Conservation (phyloP, 768 basidiomycete species). For the Lactarius sanguifluus region DNA sequence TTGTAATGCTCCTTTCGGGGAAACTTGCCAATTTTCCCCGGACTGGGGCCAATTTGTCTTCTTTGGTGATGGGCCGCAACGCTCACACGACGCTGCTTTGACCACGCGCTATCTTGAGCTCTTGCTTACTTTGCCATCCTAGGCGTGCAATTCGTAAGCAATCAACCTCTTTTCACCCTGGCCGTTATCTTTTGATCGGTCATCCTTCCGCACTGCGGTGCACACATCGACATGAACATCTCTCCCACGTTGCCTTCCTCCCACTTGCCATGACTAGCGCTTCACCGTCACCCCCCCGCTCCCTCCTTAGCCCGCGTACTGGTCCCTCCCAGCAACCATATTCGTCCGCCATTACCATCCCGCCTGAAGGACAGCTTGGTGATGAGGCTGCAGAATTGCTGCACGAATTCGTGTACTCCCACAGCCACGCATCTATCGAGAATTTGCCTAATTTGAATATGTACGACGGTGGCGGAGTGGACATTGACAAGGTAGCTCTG, state of each 20-base stretch:
- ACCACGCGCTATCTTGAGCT: no score
- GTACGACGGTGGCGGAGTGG: slow-evolving; percentile 27
- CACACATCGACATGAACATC: not conserved
- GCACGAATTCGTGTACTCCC: slow-evolving; percentile 46
- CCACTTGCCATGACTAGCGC: slow-evolving; percentile 7
- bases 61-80: no score
- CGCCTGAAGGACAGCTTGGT: slow-evolving; percentile 47
- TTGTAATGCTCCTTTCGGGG: no score
- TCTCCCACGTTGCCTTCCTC: not conserved
- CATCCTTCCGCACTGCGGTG: not conserved
- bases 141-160: no score
- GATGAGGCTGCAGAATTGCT: slow-evolving; percentile 49
- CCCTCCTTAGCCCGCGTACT: slow-evolving; percentile 11
- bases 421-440: slow-evolving; percentile 38
- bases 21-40: no score
- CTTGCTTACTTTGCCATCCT: no score
- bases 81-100: no score
- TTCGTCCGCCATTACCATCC: slow-evolving; percentile 39
- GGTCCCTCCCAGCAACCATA: slow-evolving; percentile 33
- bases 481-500: slow-evolving; percentile 29
- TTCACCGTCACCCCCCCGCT: slow-evolving; percentile 18
- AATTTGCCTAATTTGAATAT: slow-evolving; percentile 35
- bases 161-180: no score
- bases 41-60: no score
- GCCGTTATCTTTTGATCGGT: not conserved